Evolutionary conservation across 345 rosid genomes (phyloP), one percentile per base, ranked within the genome.

Genomic region (Tarenaya hassleriana): DNA sequence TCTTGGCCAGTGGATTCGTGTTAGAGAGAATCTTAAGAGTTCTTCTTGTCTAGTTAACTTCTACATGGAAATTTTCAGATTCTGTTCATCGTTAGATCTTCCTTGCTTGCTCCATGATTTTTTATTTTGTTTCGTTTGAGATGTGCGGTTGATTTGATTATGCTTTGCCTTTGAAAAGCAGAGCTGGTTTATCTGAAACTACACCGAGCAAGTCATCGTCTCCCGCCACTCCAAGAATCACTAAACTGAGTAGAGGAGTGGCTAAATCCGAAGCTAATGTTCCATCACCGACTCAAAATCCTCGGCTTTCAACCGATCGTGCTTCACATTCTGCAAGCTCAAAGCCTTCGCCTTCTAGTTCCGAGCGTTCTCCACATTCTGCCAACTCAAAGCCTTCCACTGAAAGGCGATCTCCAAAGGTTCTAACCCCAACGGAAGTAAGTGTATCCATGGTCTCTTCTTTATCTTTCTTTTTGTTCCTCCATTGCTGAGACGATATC

Each of bases 361-460:
- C 74, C 33, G 81, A 84, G 24, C 60, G 83, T 16, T 82, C 94
- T 17, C 86, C 81, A 1, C 66, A 79, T 63, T 49, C 95, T 7
- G 62, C 77, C 32, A 62, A 64, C 65, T 76, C 94, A 0, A 91
- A 82, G 79, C 73, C 96, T 34, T 12, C 76, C 13, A 10, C 56
- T 64, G 95, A 82, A 37, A 81, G 95, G 43, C 70, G 94, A 37
- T 73, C 87, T 9, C 76, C 86, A 0, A 88, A 81, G 73, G 69
- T 78, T 39, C 55, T 78, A 31, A 69, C 91, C 12, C 75, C 84
- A 19, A 77, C 87, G 7, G 95, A 85, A 44, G 98, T 91, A 68
- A 75, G 76, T 73, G n/a, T 15, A 14, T 6, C 41, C 15, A 13
- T 1, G n/a, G 3, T 13, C n/a, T 37, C 3, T 10, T 37, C 1